Evolutionary conservation across 169 alveolate species (phyloP).

Genomic region (Cryptosporidium canis): DNA sequence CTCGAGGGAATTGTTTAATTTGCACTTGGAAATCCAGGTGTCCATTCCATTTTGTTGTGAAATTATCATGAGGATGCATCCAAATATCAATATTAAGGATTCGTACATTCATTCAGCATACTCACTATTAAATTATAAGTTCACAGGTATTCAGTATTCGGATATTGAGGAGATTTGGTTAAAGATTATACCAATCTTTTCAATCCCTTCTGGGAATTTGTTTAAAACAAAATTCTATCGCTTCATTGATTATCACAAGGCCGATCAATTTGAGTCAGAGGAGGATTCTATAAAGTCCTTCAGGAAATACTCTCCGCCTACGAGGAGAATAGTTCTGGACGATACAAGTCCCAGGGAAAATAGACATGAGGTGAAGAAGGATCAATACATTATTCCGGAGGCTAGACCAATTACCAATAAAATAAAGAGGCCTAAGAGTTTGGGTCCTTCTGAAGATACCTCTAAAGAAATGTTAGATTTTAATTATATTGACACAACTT

Average conservation of each 20-base stretch:
- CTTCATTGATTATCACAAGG: neutral
- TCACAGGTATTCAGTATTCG: neutral
- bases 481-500: neutral
- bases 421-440: slow-evolving; percentile 22
- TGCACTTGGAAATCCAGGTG: slow-evolving; percentile 2
- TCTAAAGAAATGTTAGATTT: neutral
- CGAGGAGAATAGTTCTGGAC: neutral
- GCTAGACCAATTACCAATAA: neutral
- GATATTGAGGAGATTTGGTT: slow-evolving; percentile 30
- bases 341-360: neutral
- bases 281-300: neutral
- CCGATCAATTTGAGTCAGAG: neutral
- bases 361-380: neutral
- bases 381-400: neutral
- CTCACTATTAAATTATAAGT: slow-evolving; percentile 1
- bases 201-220: slow-evolving; percentile 25
- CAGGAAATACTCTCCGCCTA: neutral
- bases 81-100: slow-evolving; percentile 37
- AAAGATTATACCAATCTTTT: slow-evolving; percentile 18
- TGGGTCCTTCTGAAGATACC: neutral
- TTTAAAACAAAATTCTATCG: slow-evolving; percentile 19
- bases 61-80: slow-evolving; percentile 28
- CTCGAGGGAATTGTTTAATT: neutral
- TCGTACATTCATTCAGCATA: slow-evolving; percentile 41
- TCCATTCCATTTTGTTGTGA: slow-evolving; percentile 1